These are phyloP conservation scores for Zoysia matrella DNA, from an alignment of 202 grass and related monocot species.

Conservation along the genomic window DNA sequence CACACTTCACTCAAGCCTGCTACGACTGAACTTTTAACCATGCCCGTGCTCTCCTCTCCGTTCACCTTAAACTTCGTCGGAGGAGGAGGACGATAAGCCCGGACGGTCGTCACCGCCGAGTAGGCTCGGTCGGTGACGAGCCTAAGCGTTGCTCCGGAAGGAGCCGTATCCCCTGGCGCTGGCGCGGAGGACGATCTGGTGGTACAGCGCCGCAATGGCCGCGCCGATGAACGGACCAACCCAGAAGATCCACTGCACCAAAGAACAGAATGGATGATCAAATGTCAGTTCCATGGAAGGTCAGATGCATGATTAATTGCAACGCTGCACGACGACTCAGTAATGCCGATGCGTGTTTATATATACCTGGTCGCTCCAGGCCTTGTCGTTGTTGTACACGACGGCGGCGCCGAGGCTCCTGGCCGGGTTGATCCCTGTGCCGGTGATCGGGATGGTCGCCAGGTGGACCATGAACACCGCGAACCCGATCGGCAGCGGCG, in stretches of 20 bases:
- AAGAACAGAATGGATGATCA: not conserved
- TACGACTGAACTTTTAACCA: not conserved
- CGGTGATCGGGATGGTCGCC: no score
- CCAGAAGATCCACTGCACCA: constrained; percentile 78
- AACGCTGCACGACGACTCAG: not conserved
- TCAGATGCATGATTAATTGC: not conserved
- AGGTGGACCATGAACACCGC: no score
- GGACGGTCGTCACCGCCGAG: no score
- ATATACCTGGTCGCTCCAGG: constrained; percentile 45
- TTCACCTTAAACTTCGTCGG: constrained; percentile 38
- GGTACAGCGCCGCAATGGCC: constrained; percentile 53
- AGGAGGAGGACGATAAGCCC: not conserved
- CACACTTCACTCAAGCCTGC: constrained; percentile 2
- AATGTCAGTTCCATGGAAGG: not conserved
- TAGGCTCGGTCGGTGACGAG: not conserved
- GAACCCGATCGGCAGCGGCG: constrained; percentile 41
- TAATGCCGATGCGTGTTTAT: not conserved
- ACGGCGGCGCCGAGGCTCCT: no score
- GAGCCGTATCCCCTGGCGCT: constrained; percentile 54
- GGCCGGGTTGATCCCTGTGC: no score
- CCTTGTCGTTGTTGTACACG: no score
- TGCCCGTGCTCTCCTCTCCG: not conserved
- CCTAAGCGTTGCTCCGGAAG: constrained; percentile 64
- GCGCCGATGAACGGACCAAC: not conserved
- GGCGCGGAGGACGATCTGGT: constrained; percentile 63